A percentile compares a stretch with the other conserved stretches of the same genome.
Conservation (phyloP, 768 basidiomycete species). For the Leucocoprinus birnbaumii region DNA sequence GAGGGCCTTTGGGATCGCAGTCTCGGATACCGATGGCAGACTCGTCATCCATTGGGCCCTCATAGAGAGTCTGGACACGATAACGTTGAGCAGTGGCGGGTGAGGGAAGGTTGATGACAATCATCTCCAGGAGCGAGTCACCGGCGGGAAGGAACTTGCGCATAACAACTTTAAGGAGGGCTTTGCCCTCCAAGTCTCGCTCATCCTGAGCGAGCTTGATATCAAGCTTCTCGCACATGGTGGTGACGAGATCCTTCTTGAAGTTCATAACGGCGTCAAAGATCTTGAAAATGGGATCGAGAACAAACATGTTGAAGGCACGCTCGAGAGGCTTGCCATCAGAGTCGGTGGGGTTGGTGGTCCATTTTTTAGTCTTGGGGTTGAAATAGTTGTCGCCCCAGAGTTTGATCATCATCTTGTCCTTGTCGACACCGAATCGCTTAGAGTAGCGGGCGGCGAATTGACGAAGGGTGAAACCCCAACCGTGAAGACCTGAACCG, state of each 20-base stretch:
- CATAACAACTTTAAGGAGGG: conserved; percentile 96
- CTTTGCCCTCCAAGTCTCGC: conserved; percentile 92
- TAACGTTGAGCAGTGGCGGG: conserved; percentile 96
- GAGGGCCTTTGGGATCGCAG: conserved; percentile 94
- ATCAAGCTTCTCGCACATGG: conserved; percentile 96
- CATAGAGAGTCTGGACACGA: conserved; percentile 99
- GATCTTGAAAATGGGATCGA: conserved; percentile 98
- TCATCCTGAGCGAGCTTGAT: conserved; percentile 86
- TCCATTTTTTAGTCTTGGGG: conserved; percentile 95
- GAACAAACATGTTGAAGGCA: conserved; percentile 97
- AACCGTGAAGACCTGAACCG: conserved; percentile 98
- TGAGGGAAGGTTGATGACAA: conserved; percentile 98
- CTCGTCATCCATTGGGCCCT: conserved; percentile 99
- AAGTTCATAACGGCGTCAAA: conserved; percentile 99
- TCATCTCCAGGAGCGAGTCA: conserved; percentile 99
- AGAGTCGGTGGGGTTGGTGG: conserved; percentile 67
- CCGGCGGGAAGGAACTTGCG: conserved; percentile 99
- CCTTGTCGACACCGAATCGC: conserved; percentile 98
- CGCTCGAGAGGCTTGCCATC: conserved; percentile 94
- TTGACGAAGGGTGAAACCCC: conserved; percentile 98
- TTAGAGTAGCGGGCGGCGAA: conserved; percentile 94
- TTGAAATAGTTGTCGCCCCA: conserved; percentile 99
- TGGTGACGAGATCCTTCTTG: conserved; percentile 85
- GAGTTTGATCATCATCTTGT: conserved; percentile 95
- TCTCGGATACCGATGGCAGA: conserved; percentile 98